Conservation (phyloP, 441 rosid genomes). For the Melianthus villosus region DNA sequence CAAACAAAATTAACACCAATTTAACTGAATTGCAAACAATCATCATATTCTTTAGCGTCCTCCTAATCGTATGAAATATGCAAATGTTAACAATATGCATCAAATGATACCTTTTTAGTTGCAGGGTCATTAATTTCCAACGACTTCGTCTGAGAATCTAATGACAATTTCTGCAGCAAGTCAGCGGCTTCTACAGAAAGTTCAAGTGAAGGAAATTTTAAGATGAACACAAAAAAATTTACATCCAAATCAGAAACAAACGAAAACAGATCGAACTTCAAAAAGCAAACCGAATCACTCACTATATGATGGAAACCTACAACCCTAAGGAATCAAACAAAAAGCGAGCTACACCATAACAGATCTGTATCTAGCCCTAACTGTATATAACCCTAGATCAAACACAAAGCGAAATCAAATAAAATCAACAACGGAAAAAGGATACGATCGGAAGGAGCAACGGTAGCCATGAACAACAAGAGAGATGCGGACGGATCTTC, state of each 20-base stretch:
- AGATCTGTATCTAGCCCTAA: too few species aligned
- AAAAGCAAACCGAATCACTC: too few species aligned
- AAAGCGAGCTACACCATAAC: too few species aligned
- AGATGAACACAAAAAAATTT: not conserved
- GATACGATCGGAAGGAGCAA: conserved; percentile 13
- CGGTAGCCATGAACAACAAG: conserved; percentile 8
- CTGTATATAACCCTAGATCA: too few species aligned
- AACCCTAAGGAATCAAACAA: too few species aligned
- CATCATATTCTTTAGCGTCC: too few species aligned
- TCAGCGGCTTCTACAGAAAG: conserved; percentile 49
- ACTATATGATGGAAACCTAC: too few species aligned
- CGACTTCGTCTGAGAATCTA: conserved; percentile 48
- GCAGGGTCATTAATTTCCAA: conserved; percentile 54
- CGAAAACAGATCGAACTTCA: not conserved
- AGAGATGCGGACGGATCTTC: not conserved
- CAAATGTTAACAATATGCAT: too few species aligned
- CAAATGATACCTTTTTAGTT: conserved; percentile 41
- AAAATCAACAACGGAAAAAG: not conserved
- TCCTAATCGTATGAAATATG: too few species aligned
- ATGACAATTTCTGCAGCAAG: conserved; percentile 59
- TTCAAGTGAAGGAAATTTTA: conserved; percentile 27
- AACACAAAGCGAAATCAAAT: not conserved
- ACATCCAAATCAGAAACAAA: not conserved
- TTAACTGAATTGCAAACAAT: not conserved
- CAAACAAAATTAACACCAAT: not conserved